Evolutionary conservation across 108 stramenopile genomes (phyloP), one percentile per base, ranked within the genome.

Genomic region (Skeletonema costatum): DNA sequence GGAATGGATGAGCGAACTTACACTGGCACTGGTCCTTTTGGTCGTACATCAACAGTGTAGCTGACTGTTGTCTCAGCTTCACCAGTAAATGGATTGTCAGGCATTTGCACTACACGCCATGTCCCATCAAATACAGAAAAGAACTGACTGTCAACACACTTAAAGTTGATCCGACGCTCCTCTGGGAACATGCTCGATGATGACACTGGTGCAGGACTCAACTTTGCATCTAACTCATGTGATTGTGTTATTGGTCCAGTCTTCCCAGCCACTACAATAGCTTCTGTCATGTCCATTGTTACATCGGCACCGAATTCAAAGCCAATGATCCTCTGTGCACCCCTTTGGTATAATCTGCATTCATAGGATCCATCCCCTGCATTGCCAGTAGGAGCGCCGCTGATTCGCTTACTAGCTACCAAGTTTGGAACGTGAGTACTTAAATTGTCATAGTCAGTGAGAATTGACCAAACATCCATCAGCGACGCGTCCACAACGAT

Each of bases 281-380:
- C 51, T 68, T 89, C 89, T 3, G 67, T 65, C 90, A 91, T 91
- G 39, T 89, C 87, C 89, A 91, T 89, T 29, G 82, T 87, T 50
- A 91, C 80, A 38, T 85, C 83, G 12, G 90, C 90, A 25, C 87
- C 85, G 61, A 91, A 91, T 53, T 90, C 84, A 70, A 91, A 91
- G 41, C 90, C 90, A 17, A 90, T 61, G 58, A 91, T 91, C 33
- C 85, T 88, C 71, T 91, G 90, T 10, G 90, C 90, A n/a, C 90
- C 90, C 56, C 88, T 74, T 60, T 91, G 90, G 74, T 87, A 90
- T 51, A 91, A 76, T 41, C 87, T 58, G 29, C 87, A 83, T 64
- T 66, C 41, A 17, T 82, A 80, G 17, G 29, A 42, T 12, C 83
- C 83, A 62, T 84, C 83, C 2, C 83, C 83, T 2, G 67, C 61